Conservation (phyloP, 306 rosid species). For the Morella rubra region DNA sequence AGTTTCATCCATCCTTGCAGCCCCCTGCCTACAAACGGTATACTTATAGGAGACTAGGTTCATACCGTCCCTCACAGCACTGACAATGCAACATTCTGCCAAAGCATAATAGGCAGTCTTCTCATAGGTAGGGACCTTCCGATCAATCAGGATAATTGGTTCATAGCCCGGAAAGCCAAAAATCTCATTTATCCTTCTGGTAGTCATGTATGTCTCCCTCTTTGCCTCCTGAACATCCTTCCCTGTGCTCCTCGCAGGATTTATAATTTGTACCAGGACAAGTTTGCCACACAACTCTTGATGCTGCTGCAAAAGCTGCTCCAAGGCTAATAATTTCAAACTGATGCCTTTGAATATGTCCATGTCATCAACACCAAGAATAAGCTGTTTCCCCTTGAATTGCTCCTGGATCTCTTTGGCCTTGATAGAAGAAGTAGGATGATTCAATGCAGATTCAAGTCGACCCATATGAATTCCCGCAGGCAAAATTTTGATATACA, state of each 20-base stretch:
- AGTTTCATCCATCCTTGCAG: slow-evolving; percentile 46
- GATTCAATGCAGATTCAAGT: slow-evolving; percentile 57
- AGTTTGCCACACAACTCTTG: slow-evolving; percentile 55
- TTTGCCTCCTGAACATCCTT: slow-evolving; percentile 58
- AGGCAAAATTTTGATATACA: slow-evolving; percentile 70
- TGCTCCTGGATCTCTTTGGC: slow-evolving; percentile 54
- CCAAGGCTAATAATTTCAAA: slow-evolving; percentile 70
- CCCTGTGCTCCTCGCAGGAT: slow-evolving; percentile 65
- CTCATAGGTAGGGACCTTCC: slow-evolving; percentile 54
- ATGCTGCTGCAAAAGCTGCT: slow-evolving; percentile 58
- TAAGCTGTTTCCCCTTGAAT: slow-evolving; percentile 57
- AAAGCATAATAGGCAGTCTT: slow-evolving; percentile 68
- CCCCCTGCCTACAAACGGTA: slow-evolving; percentile 75
- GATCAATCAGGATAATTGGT: slow-evolving; percentile 68
- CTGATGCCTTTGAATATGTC: slow-evolving; percentile 82
- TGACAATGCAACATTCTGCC: slow-evolving; percentile 87
- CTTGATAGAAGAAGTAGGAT: slow-evolving; percentile 49
- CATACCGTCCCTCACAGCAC: slow-evolving; percentile 87
- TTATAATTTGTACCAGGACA: slow-evolving; percentile 70
- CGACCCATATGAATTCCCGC: slow-evolving; percentile 83
- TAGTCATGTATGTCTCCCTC: slow-evolving; percentile 45
- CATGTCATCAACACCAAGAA: slow-evolving; percentile 83
- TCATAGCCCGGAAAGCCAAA: slow-evolving; percentile 66
- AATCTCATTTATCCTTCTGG: slow-evolving; percentile 51
- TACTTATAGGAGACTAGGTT: slow-evolving; percentile 78